Percentiles rank a stretch among this genome's conserved stretches.
These are phyloP conservation scores for Rutstroemia sp. DNA, from an alignment of 2,329 filamentous ascomycete genomes.

Conservation along the genomic window DNA sequence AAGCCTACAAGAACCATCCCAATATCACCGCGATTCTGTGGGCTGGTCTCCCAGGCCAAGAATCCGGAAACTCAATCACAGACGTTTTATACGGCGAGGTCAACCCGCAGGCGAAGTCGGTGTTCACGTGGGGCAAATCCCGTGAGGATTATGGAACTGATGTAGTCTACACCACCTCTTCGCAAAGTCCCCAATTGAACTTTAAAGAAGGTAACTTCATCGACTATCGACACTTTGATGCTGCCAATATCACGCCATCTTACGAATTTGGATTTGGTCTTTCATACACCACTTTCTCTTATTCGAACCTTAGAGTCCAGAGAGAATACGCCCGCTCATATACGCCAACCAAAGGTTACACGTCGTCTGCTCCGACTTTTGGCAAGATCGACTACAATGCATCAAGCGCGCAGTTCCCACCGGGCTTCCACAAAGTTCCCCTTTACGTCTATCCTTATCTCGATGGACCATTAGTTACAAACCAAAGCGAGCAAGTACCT, in stretches of 20 bases:
- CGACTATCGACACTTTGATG: constrained; percentile 73
- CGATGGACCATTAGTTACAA: constrained; percentile 29
- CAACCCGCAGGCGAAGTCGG: constrained; percentile 69
- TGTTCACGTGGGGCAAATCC: constrained; percentile 71
- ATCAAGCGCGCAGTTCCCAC: constrained; percentile 62
- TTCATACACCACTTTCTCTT: constrained; percentile 72
- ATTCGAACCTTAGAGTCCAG: constrained; percentile 52
- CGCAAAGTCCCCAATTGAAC: constrained; percentile 59
- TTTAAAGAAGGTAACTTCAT: constrained; percentile 76
- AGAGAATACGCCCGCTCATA: constrained; percentile 18
- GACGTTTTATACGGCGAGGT: constrained; percentile 79
- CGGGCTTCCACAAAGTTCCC: constrained; percentile 37
- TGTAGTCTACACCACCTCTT: constrained; percentile 47
- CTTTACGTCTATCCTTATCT: constrained; percentile 51
- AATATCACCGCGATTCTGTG: constrained; percentile 82
- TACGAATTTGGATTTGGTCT: constrained; percentile 79
- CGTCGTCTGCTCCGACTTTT: constrained; percentile 54
- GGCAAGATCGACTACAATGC: constrained; percentile 55
- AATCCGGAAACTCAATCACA: constrained; percentile 70
- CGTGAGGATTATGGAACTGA: constrained; percentile 40
- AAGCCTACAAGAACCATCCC: constrained; percentile 64
- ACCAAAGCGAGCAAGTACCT: constrained; percentile 34
- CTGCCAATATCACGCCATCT: constrained; percentile 52
- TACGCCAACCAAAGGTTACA: constrained; percentile 52
- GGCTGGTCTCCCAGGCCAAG: constrained; percentile 78